Conservation (phyloP, 2,329 filamentous ascomycete species). For the Fonsecaea nubica region DNA sequence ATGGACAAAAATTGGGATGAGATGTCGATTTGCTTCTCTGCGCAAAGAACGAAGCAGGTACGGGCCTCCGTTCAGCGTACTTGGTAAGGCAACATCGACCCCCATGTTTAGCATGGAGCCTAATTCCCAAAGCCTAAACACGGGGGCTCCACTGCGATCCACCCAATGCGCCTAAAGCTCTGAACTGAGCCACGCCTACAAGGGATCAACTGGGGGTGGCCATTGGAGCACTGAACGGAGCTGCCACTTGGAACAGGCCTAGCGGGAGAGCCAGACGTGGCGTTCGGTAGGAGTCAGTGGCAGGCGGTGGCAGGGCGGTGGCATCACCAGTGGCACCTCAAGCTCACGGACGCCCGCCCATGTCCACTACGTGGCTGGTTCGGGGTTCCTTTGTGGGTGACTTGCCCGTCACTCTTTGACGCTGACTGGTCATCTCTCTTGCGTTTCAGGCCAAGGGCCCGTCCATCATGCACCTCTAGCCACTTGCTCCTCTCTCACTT, state of each 20-base stretch:
- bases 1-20: slow-evolving; percentile 20
- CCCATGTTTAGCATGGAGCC: slow-evolving; percentile 25
- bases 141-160: slow-evolving; percentile 1
- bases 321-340: slow-evolving; percentile 12
- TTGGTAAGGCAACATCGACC: slow-evolving; percentile 8
- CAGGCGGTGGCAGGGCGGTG: neutral
- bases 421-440: slow-evolving; percentile 14
- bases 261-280: slow-evolving; percentile 25
- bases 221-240: slow-evolving; percentile 25
- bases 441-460: slow-evolving; percentile 9
- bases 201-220: neutral
- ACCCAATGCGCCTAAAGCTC: slow-evolving; percentile 13
- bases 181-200: slow-evolving; percentile 28
- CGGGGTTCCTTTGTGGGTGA: slow-evolving; percentile 5
- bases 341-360: neutral
- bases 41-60: slow-evolving; percentile 7
- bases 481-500: neutral
- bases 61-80: slow-evolving; percentile 7
- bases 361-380: slow-evolving; percentile 20
- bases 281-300: slow-evolving; percentile 24
- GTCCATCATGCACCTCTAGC: slow-evolving; percentile 8
- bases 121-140: slow-evolving; percentile 22
- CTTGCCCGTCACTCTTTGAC: slow-evolving; percentile 1
- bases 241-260: slow-evolving; percentile 16
- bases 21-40: slow-evolving; percentile 16